These are phyloP conservation scores for Cardamine resedifolia DNA, from an alignment of 345 rosid genomes.

Conservation along the genomic window DNA sequence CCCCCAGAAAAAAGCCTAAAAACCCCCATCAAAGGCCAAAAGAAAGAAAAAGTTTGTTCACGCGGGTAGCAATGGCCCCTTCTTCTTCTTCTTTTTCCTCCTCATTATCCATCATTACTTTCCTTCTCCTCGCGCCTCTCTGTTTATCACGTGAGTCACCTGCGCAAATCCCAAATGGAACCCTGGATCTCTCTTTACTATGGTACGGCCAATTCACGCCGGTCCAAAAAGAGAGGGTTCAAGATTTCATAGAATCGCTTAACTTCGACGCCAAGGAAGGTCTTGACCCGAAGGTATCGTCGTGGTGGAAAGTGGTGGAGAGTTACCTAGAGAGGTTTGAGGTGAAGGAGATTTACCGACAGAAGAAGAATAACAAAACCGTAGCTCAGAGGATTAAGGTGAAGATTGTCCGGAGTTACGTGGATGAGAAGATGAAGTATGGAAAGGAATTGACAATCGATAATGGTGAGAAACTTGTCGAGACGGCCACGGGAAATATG, in stretches of 20 bases:
- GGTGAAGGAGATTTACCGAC: constrained; percentile 24
- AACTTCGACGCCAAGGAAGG: constrained; percentile 25
- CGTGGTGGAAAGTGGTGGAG: constrained; percentile 52
- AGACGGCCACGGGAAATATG: constrained; percentile 35
- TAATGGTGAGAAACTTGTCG: constrained; percentile 30
- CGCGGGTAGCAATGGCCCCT: constrained; percentile 27
- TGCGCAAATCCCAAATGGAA: constrained; percentile 32
- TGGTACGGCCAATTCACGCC: constrained; percentile 47
- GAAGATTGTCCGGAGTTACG: constrained; percentile 37
- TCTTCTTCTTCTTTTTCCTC: constrained; percentile 16
- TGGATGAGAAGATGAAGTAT: constrained; percentile 36
- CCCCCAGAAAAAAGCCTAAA: background rate
- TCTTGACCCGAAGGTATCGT: constrained; percentile 37
- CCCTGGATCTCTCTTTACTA: constrained; percentile 39
- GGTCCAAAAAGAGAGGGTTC: constrained; percentile 34
- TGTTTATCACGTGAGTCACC: constrained; percentile 20
- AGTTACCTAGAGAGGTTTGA: constrained; percentile 42
- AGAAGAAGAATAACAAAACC: constrained; percentile 15
- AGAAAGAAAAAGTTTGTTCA: background rate
- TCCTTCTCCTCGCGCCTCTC: constrained; percentile 32
- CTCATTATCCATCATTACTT: constrained; percentile 10
- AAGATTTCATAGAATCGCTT: constrained; percentile 44
- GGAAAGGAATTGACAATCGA: constrained; percentile 51
- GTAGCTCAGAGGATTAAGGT: constrained; percentile 39
- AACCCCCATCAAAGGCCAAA: constrained; percentile 9